Evolutionary conservation across 169 alveolate genomes (phyloP).

Genomic region (Pseudocohnilembus persalinus): DNA sequence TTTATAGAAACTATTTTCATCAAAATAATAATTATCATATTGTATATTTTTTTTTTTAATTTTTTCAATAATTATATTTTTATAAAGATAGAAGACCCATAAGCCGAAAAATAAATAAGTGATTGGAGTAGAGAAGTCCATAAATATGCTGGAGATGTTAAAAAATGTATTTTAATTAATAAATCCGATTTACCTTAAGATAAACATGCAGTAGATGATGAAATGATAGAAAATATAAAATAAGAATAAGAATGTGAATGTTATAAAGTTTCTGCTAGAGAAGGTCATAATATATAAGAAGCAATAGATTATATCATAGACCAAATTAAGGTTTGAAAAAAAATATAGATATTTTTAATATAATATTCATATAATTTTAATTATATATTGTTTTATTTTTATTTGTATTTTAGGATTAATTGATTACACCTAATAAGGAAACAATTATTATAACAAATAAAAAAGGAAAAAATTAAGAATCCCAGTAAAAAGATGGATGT

Average conservation of each 20-base stretch:
- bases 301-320: background rate
- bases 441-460: too few species aligned
- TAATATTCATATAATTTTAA: too few species aligned
- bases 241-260: background rate
- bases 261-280: background rate
- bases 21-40: too few species aligned
- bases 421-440: background rate
- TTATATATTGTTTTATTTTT: too few species aligned
- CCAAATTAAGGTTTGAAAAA: background rate
- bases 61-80: too few species aligned
- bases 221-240: background rate
- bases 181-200: background rate
- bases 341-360: too few species aligned
- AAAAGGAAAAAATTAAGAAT: background rate
- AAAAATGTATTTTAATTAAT: too few species aligned
- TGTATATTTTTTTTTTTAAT: too few species aligned
- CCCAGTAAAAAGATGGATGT: background rate
- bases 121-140: background rate
- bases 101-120: background rate
- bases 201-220: background rate
- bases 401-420: background rate
- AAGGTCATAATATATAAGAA: background rate
- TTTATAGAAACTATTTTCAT: too few species aligned
- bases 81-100: background rate
- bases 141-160: background rate